Percentiles rank a stretch among this genome's conserved stretches.
phyloP scores from a whole-genome alignment of 352 stramenopile species.

The Pythium oligandrum region DNA sequence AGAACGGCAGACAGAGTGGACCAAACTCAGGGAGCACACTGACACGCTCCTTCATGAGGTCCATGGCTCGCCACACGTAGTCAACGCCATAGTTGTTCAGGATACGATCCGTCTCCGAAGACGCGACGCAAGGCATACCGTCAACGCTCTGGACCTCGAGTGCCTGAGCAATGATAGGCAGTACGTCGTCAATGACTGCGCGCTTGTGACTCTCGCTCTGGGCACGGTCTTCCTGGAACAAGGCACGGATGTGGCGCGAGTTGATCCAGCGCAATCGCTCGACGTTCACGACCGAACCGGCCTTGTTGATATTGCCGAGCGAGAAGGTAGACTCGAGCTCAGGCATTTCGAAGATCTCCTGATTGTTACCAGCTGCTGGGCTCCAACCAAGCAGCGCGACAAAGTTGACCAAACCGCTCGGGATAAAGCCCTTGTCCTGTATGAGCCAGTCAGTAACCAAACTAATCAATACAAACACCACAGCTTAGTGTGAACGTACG shows the following conservation, averaged over 20 bases:
- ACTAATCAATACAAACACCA: not conserved
- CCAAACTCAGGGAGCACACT: constrained; percentile 76
- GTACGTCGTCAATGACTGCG: constrained; percentile 48
- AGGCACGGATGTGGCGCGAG: constrained; percentile 74
- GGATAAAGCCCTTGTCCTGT: constrained; percentile 93
- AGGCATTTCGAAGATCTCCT: constrained; percentile 95
- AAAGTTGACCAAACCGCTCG: constrained; percentile 97
- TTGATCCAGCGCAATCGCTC: constrained; percentile 88
- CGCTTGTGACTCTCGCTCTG: constrained; percentile 31
- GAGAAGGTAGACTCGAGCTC: constrained; percentile 88
- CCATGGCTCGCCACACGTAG: constrained; percentile 73
- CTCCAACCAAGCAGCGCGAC: constrained; percentile 98
- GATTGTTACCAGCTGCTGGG: constrained; percentile 90
- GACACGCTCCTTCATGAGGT: constrained; percentile 86
- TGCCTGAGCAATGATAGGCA: constrained; percentile 54
- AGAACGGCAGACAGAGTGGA: constrained; percentile 70
- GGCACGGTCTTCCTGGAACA: constrained; percentile 55
- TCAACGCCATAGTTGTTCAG: constrained; percentile 50
- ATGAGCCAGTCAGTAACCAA: not conserved
- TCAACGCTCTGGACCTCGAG: constrained; percentile 28
- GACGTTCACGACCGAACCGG: constrained; percentile 83
- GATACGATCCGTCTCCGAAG: constrained; percentile 25
- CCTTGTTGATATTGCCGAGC: constrained; percentile 86
- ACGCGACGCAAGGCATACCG: constrained; percentile 13
- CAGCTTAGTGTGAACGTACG: constrained; percentile 27